These are phyloP conservation scores for Chloris gayana DNA, from an alignment of 176 grass and related monocot genomes.

Conservation along the genomic window DNA sequence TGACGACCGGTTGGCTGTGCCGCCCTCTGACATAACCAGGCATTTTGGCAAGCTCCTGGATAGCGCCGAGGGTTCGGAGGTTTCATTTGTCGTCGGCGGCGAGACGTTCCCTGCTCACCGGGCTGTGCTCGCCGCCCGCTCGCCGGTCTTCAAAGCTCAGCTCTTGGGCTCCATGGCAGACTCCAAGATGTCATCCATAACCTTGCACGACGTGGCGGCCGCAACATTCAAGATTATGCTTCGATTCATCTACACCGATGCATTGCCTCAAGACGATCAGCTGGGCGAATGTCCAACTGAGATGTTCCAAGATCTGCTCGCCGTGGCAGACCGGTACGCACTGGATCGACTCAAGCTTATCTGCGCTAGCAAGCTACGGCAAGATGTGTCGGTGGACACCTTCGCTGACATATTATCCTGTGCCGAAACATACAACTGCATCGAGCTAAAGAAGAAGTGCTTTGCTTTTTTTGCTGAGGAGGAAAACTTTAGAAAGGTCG, in stretches of 20 bases:
- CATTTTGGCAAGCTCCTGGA: not conserved
- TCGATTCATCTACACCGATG: not conserved
- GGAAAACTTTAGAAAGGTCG: not conserved
- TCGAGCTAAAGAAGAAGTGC: not conserved
- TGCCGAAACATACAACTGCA: not conserved
- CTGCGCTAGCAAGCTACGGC: not conserved
- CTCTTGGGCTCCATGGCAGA: not conserved
- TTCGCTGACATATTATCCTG: not conserved
- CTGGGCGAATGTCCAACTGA: not conserved
- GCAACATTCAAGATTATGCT: not conserved
- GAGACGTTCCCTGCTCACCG: constrained; percentile 5
- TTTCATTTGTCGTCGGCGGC: constrained; percentile 17
- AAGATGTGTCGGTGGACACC: not conserved
- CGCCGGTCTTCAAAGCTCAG: not conserved
- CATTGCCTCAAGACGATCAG: not conserved
- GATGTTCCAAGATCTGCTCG: not conserved
- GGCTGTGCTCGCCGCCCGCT: not conserved
- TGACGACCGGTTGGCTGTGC: too few species aligned
- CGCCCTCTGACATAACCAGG: not conserved
- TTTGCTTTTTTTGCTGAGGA: not conserved
- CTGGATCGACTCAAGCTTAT: not conserved
- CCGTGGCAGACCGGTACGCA: not conserved
- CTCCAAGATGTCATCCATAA: not conserved
- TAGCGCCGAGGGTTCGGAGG: not conserved
- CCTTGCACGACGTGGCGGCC: not conserved